A percentile compares a stretch with the other conserved stretches of the same genome.
phyloP scores from a whole-genome alignment of 1,139 yeast genomes.

The Debaryomycetaceae sp. region DNA sequence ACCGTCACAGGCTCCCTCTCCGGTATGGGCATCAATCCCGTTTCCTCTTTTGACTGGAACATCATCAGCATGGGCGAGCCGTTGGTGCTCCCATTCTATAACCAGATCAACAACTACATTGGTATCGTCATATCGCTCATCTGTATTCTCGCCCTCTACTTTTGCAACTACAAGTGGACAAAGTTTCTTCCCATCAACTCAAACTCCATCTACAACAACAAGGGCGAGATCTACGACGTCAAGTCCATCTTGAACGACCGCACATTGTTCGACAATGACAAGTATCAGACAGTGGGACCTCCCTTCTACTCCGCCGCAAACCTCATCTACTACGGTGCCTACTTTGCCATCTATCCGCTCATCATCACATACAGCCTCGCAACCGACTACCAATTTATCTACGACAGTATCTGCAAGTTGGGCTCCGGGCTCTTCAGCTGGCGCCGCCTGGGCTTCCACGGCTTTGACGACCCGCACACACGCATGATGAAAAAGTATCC shows the following conservation, averaged over 20 bases:
- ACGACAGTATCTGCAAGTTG: constrained; percentile 2
- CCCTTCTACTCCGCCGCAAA: constrained; percentile 36
- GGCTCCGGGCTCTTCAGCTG: constrained; percentile 3
- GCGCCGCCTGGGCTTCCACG: constrained; percentile 8
- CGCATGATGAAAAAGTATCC: constrained; percentile 12
- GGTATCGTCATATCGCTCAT: constrained; percentile 26
- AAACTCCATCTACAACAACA: constrained; percentile 7
- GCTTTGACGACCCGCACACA: constrained; percentile 11
- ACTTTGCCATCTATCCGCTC: constrained; percentile 10
- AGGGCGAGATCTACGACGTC: constrained; percentile 8
- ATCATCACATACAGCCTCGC: constrained; percentile 6
- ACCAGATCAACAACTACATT: constrained; percentile 24
- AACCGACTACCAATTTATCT: constrained; percentile 5
- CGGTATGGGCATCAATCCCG: constrained; percentile 11
- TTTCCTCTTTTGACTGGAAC: constrained; percentile 11
- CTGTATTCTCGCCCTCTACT: constrained; percentile 21
- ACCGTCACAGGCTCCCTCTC: constrained; percentile 7
- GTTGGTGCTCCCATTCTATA: constrained; percentile 16
- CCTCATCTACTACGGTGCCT: constrained; percentile 30
- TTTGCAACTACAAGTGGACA: constrained; percentile 9
- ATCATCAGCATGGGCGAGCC: constrained; percentile 5
- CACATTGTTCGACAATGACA: constrained; percentile 8
- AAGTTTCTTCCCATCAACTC: constrained; percentile 10
- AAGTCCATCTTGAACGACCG: constrained; percentile 5
- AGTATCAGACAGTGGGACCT: constrained; percentile 22